A percentile compares a stretch with the other conserved stretches of the same genome.
These are phyloP conservation scores for Wickerhamiella bombiphila DNA, from an alignment of 805 yeast genomes.

Conservation along the genomic window DNA sequence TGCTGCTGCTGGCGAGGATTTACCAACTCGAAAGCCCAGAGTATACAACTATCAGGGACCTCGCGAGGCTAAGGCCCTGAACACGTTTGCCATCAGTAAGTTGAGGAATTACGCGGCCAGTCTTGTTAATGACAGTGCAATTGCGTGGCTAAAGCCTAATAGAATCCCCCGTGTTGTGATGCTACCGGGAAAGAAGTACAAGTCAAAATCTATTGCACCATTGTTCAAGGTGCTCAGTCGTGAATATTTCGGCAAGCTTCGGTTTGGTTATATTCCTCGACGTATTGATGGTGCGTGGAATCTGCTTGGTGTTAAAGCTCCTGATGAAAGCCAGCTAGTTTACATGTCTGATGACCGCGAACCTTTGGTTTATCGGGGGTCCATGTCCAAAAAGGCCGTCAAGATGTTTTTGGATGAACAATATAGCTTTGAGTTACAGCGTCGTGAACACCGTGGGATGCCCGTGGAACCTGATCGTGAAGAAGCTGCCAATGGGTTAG, in stretches of 20 bases:
- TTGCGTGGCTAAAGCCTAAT: constrained; percentile 18
- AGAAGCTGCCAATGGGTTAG: constrained; percentile 17
- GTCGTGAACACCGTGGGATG: constrained; percentile 10
- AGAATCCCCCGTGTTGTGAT: constrained; percentile 19
- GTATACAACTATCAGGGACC: constrained; percentile 22
- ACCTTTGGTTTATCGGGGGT: constrained; percentile 20
- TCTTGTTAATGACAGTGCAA: constrained; percentile 13
- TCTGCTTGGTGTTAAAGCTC: constrained; percentile 15
- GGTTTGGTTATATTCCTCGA: constrained; percentile 20
- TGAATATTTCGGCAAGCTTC: constrained; percentile 19
- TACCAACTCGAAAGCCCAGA: constrained; percentile 16
- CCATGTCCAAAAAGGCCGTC: constrained; percentile 17
- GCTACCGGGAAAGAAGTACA: constrained; percentile 18
- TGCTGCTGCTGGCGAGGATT: constrained; percentile 17
- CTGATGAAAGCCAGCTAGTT: constrained; percentile 17
- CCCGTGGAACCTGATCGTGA: constrained; percentile 7
- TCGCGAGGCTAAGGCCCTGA: constrained; percentile 19
- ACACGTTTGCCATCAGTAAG: constrained; percentile 18
- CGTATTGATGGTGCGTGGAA: constrained; percentile 19
- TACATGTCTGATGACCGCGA: constrained; percentile 17
- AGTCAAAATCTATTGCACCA: constrained; percentile 19
- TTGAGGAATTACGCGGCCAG: constrained; percentile 21
- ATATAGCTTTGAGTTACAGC: constrained; percentile 15
- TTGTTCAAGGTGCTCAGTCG: constrained; percentile 21
- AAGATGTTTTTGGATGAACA: constrained; percentile 19